phyloP scores from a whole-genome alignment of 345 rosid genomes.

The Bruguiera gymnorhiza region DNA sequence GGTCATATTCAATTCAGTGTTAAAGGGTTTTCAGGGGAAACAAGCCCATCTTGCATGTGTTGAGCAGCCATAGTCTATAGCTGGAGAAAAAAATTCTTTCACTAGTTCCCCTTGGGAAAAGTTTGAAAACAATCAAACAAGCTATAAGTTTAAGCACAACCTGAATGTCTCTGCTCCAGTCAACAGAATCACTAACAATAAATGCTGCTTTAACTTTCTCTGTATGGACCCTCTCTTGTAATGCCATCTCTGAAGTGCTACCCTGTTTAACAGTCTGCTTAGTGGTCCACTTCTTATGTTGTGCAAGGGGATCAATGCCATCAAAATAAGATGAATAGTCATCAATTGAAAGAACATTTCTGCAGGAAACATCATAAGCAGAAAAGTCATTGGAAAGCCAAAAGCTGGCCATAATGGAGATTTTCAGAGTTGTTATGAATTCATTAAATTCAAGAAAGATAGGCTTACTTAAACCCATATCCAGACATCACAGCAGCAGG shows the following conservation, averaged over 20 bases:
- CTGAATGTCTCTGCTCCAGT: conserved; percentile 96
- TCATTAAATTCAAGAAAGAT: conserved; percentile 2
- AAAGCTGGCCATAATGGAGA: neutral
- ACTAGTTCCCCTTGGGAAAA: neutral
- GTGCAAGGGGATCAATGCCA: conserved; percentile 77
- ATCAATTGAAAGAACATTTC: conserved; percentile 82
- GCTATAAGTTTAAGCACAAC: conserved; percentile 27
- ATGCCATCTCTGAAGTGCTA: conserved; percentile 11
- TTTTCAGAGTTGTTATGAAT: conserved; percentile 1
- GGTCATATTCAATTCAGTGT: neutral
- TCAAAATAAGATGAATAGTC: conserved; percentile 71
- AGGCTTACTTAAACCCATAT: conserved; percentile 72
- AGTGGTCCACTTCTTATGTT: conserved; percentile 57
- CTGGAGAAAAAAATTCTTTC: neutral
- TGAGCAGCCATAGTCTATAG: neutral
- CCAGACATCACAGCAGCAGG: conserved; percentile 82
- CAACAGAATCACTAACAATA: conserved; percentile 82
- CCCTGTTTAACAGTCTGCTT: conserved; percentile 25
- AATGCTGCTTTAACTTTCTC: conserved; percentile 79
- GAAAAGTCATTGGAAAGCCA: conserved; percentile 11
- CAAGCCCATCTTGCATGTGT: neutral
- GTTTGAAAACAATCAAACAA: conserved; percentile 2
- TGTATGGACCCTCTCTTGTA: conserved; percentile 30
- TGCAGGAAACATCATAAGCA: conserved; percentile 22
- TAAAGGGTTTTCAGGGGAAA: neutral